Base-by-base conservation (phyloP, 2,329 filamentous ascomycete species). In the Xylaria sp. region DNA sequence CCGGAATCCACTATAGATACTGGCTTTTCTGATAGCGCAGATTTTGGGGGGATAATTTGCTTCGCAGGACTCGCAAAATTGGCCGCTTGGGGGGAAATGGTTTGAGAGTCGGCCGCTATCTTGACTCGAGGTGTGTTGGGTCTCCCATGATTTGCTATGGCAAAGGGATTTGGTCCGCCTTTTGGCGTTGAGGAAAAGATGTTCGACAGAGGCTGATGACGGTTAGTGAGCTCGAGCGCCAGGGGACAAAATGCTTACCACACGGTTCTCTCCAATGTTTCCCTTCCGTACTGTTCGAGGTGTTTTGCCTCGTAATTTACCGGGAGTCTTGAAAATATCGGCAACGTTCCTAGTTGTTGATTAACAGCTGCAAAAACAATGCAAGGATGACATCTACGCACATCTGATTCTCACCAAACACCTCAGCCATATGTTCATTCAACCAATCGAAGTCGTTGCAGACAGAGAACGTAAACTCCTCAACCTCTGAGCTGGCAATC, bases 401-500 rank as follows among this genome's bases (percentile, higher is more conserved):
- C 95, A 93, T 86, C 78, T 93, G 87, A 73, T 93, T 90, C 70
- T 90, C 88, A 71, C 88, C 90, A 75, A 98, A 96, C 72, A 99
- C 92, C 66, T 96, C 92, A 51, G 87, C 87, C 94, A 99, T 97
- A 76, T 99, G 95, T 79, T 98, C 95, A 73, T 99, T 98, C 70
- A 99, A 82, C 95, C 95, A 99, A 75, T 98, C 93, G 72, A 98
- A 81, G 76, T 99, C 95, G 78, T 98, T 96, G 60, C 91, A 87
- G 64, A 92, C 93, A 29, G 93, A 92, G 78, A 91, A 98, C 43
- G 91, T 87, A 73, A 98, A 96, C 78, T 99, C 96, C 68, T 98
- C 94, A 56, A 91, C 85, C 76, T 98, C 95, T 58, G 92, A 86
- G 47, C 90, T 84, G 15, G 90, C 85, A 65, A 97, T 88, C 67